phyloP scores from a whole-genome alignment of 108 stramenopile species.

The Cyclotella sp. region DNA sequence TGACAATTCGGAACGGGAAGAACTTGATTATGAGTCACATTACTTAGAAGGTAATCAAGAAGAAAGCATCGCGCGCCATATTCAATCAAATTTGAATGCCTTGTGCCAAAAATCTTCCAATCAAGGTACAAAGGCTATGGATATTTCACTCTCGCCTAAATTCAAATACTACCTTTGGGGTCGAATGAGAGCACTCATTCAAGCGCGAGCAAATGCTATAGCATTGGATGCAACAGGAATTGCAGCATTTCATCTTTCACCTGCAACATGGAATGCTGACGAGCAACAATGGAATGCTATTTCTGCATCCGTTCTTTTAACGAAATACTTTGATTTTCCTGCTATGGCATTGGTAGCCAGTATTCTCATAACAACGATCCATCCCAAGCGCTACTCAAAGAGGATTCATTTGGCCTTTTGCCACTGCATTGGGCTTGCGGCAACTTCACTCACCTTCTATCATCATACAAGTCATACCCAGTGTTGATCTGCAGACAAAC shows the following conservation, averaged over 20 bases:
- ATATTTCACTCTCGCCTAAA: background rate
- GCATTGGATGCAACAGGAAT: slow-evolving; percentile 1
- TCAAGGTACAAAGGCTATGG: too few relatives aligned
- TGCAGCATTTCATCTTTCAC: slow-evolving; percentile 9
- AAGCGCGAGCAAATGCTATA: background rate
- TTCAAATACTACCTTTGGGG: background rate
- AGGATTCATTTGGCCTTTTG: slow-evolving; percentile 28
- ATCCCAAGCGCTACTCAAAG: slow-evolving; percentile 5
- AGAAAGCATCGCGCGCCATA: background rate
- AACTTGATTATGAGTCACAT: too few relatives aligned
- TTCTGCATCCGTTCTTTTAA: slow-evolving; percentile 35
- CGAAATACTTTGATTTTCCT: slow-evolving; percentile 39
- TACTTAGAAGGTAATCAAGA: too few relatives aligned
- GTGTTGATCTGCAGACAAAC: background rate
- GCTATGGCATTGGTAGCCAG: slow-evolving; percentile 36
- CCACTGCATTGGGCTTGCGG: slow-evolving; percentile 45
- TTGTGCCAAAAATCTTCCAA: background rate
- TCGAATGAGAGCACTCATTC: background rate
- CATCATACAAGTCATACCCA: background rate
- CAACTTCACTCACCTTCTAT: background rate
- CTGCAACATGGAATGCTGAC: too few relatives aligned
- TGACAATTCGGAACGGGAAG: too few relatives aligned
- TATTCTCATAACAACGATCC: background rate
- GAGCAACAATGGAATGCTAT: slow-evolving; percentile 4
- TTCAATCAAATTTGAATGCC: too few relatives aligned